Evolutionary conservation across 2,329 filamentous ascomycete genomes (phyloP).

Genomic region (Pseudopyrenochaeta lycopersici): DNA sequence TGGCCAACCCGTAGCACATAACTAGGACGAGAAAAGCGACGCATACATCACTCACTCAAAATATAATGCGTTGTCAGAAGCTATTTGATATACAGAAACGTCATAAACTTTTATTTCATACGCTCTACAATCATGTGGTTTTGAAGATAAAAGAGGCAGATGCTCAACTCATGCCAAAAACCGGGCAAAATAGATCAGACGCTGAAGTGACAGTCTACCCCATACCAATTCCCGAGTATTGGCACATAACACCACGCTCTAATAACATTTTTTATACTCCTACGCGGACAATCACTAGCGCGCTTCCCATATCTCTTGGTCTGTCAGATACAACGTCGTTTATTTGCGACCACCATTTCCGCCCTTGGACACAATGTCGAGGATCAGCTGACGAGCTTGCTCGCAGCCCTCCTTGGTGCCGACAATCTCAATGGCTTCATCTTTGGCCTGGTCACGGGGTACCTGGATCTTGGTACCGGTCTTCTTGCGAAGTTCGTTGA

Average conservation of each 20-base stretch:
- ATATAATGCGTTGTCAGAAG: too few species aligned
- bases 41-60: too few species aligned
- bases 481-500: slow-evolving; percentile 90
- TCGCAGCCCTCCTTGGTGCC: slow-evolving; percentile 83
- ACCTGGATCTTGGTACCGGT: slow-evolving; percentile 95
- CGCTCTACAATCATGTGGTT: background rate
- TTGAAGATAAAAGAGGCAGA: background rate
- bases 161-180: background rate
- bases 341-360: slow-evolving; percentile 38
- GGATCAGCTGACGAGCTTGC: slow-evolving; percentile 85
- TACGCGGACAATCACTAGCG: background rate
- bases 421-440: slow-evolving; percentile 89
- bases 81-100: too few species aligned
- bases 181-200: background rate
- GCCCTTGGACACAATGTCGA: slow-evolving; percentile 72
- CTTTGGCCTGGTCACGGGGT: slow-evolving; percentile 76
- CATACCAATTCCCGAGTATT: background rate
- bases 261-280: background rate
- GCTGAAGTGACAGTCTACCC: background rate
- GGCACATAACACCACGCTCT: background rate
- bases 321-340: background rate
- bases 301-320: background rate
- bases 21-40: too few species aligned
- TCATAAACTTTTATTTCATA: background rate
- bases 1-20: too few species aligned